Percentiles rank a stretch among this genome's conserved stretches.
These are phyloP conservation scores for Adansonia gregorii DNA, from an alignment of 441 rosid genomes.

Conservation along the genomic window DNA sequence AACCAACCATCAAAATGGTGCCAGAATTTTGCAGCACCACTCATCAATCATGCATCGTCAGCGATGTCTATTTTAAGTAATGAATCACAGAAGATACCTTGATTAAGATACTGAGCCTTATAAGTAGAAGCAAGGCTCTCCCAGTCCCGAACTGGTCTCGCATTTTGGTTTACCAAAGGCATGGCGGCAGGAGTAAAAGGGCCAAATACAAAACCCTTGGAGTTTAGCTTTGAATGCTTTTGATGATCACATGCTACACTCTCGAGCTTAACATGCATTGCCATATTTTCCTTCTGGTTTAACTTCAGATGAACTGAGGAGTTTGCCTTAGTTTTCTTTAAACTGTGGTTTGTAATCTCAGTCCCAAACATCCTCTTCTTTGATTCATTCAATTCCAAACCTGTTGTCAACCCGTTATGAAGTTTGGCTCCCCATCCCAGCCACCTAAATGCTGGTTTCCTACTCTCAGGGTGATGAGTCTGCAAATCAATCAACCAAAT, in stretches of 20 bases:
- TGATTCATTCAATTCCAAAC: conserved; percentile 41
- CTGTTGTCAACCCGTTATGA: conserved; percentile 28
- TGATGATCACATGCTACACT: conserved; percentile 29
- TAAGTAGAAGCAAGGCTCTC: conserved; percentile 47
- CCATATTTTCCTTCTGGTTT: conserved; percentile 38
- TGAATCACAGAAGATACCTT: conserved; percentile 46
- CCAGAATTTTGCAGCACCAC: conserved; percentile 4
- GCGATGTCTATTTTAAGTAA: neutral
- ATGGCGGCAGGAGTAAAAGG: conserved; percentile 53
- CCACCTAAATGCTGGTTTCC: conserved; percentile 88
- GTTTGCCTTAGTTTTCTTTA: conserved; percentile 51
- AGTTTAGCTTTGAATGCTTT: conserved; percentile 31
- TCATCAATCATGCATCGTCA: neutral
- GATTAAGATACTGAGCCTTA: conserved; percentile 57
- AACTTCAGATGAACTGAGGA: conserved; percentile 35
- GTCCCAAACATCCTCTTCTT: conserved; percentile 69
- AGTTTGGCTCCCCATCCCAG: conserved; percentile 58
- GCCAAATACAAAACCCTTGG: conserved; percentile 55
- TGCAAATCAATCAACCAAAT: conserved; percentile 38
- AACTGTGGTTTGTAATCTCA: conserved; percentile 56
- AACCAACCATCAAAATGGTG: neutral
- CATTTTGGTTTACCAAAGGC: conserved; percentile 37
- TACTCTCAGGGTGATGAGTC: conserved; percentile 74
- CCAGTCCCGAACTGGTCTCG: conserved; percentile 42
- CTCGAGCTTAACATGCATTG: conserved; percentile 24